phyloP scores from a whole-genome alignment of 441 rosid species.

The Gossypium schwendimanii region DNA sequence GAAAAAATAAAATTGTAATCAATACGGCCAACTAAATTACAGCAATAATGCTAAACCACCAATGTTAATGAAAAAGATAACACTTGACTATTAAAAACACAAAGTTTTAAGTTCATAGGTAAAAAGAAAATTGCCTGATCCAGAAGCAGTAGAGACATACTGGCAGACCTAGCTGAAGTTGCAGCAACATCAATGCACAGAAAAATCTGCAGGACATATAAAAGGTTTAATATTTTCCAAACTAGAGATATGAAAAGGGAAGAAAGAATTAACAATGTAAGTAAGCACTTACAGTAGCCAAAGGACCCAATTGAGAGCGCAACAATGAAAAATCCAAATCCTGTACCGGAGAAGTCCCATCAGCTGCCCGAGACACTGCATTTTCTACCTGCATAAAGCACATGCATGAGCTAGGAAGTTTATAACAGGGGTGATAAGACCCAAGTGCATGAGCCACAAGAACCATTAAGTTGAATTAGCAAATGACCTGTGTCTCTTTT shows the following conservation, averaged over 20 bases:
- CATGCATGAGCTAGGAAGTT: not conserved
- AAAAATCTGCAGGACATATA: constrained; percentile 56
- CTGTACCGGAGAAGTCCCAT: constrained; percentile 60
- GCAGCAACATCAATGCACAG: constrained; percentile 94
- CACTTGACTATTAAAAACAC: constrained; percentile 9
- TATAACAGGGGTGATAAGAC: constrained; percentile 1
- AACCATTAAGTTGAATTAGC: not conserved
- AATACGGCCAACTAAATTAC: constrained; percentile 6
- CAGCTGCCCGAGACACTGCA: constrained; percentile 81
- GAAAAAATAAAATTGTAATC: not conserved
- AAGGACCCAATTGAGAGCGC: constrained; percentile 75
- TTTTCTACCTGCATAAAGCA: constrained; percentile 62
- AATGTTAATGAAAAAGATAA: constrained; percentile 13
- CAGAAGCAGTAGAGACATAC: constrained; percentile 73
- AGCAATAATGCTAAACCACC: constrained; percentile 11
- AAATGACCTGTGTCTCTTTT: not conserved
- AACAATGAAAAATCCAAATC: constrained; percentile 72
- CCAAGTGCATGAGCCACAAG: not conserved
- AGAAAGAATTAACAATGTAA: constrained; percentile 11
- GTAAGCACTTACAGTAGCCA: constrained; percentile 73
- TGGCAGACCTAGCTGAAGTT: constrained; percentile 76
- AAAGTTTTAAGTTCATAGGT: constrained; percentile 17
- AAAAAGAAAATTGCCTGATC: constrained; percentile 56
- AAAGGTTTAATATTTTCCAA: constrained; percentile 18
- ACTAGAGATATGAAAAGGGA: not conserved